These are phyloP conservation scores for Huntiella omanensis DNA, from an alignment of 2,329 filamentous ascomycete genomes.

Conservation along the genomic window DNA sequence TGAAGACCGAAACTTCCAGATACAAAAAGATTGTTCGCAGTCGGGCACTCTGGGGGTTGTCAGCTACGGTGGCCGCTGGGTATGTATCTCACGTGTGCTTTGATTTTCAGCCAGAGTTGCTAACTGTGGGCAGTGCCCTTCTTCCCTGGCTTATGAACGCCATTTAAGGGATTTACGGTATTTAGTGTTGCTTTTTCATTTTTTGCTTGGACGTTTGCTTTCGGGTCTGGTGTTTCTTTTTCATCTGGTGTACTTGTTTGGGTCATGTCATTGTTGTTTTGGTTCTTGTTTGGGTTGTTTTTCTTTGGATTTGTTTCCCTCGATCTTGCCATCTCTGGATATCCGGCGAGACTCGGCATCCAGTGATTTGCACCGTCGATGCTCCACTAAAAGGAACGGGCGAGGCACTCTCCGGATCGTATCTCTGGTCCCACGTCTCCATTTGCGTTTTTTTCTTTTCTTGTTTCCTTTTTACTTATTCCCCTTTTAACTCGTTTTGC, in stretches of 20 bases:
- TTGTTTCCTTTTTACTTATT: conserved; percentile 2
- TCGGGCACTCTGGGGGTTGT: conserved; percentile 69
- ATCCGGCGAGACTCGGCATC: too few species aligned
- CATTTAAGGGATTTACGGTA: conserved; percentile 19
- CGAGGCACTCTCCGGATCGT: neutral
- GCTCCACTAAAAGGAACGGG: neutral
- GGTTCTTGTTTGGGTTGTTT: neutral
- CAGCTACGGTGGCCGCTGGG: conserved; percentile 76
- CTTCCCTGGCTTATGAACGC: conserved; percentile 34
- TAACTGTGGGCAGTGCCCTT: conserved; percentile 20
- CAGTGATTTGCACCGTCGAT: too few species aligned
- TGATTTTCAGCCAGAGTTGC: conserved; percentile 11
- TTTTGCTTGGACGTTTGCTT: neutral
- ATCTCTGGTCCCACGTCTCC: neutral
- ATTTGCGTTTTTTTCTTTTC: conserved; percentile 3
- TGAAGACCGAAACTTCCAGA: conserved; percentile 61
- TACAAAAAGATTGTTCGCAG: conserved; percentile 74
- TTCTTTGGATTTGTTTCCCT: conserved; percentile 2
- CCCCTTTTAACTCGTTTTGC: conserved; percentile 10
- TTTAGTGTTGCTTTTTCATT: conserved; percentile 5
- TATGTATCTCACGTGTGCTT: conserved; percentile 33
- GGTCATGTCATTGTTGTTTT: neutral
- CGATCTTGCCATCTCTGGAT: conserved; percentile 2
- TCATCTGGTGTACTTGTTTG: neutral
- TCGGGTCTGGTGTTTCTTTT: neutral